Conservation (phyloP, 306 rosid species). For the Leucaena leucocephala region DNA sequence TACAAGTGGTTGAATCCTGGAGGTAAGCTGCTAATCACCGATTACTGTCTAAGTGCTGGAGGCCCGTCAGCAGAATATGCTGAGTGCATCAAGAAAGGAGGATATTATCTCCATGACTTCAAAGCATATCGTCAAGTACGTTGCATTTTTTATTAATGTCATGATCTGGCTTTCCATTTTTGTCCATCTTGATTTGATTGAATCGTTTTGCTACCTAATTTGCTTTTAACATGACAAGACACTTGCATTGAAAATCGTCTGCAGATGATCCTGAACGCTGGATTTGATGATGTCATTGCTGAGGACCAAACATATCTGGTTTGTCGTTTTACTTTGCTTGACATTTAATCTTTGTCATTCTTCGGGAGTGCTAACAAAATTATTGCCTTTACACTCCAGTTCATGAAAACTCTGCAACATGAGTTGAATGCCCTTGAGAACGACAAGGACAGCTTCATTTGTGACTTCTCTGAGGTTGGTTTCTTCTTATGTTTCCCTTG, state of each 20-base stretch:
- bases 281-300: slow-evolving; percentile 67
- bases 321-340: slow-evolving; percentile 17
- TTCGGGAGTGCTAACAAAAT: slow-evolving; percentile 24
- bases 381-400: slow-evolving; percentile 49
- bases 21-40: slow-evolving; percentile 84
- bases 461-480: slow-evolving; percentile 74
- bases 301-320: slow-evolving; percentile 91
- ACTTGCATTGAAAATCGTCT: slow-evolving; percentile 23
- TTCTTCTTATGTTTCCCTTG: slow-evolving; percentile 24
- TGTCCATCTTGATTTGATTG: slow-evolving; percentile 26
- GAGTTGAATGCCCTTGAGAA: slow-evolving; percentile 72
- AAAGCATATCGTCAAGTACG: slow-evolving; percentile 70
- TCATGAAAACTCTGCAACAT: slow-evolving; percentile 58
- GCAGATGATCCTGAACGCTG: slow-evolving; percentile 86
- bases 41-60: slow-evolving; percentile 77
- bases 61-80: slow-evolving; percentile 67
- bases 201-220: neutral
- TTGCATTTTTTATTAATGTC: neutral
- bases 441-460: slow-evolving; percentile 60
- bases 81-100: slow-evolving; percentile 78
- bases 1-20: slow-evolving; percentile 95
- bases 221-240: slow-evolving; percentile 28
- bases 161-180: slow-evolving; percentile 23
- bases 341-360: slow-evolving; percentile 1
- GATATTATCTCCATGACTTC: slow-evolving; percentile 73